phyloP scores from a whole-genome alignment of 2,329 filamentous ascomycete species.

The Sporothrix inflata region DNA sequence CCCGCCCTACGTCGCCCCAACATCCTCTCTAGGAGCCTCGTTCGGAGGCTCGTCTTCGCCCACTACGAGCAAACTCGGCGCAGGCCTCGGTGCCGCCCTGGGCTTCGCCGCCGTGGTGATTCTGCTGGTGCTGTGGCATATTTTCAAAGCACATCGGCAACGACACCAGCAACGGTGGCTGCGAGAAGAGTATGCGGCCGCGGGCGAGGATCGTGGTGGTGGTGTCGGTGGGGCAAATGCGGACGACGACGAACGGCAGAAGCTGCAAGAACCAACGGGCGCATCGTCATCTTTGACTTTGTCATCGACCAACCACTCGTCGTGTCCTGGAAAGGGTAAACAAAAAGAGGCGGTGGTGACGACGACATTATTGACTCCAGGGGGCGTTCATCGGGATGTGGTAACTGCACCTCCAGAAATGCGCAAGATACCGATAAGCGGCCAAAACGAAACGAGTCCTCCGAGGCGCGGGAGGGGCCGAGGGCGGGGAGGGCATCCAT shows the following conservation, averaged over 20 bases:
- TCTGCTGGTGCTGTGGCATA: conserved; percentile 14
- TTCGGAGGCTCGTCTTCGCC: not conserved
- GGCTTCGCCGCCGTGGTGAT: conserved; percentile 20
- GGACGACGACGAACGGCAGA: not conserved
- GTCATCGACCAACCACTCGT: not conserved
- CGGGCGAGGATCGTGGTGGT: not conserved
- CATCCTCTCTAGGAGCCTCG: not conserved
- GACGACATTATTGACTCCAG: not conserved
- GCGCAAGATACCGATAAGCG: not conserved
- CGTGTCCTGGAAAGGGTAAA: not conserved
- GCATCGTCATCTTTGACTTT: not conserved
- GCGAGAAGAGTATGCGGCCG: not conserved
- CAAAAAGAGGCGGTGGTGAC: not conserved
- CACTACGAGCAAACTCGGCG: not conserved
- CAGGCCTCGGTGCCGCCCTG: conserved; percentile 3
- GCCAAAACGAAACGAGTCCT: not conserved
- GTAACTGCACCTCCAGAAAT: no score
- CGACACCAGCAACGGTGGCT: not conserved
- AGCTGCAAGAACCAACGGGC: not conserved
- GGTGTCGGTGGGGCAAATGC: not conserved
- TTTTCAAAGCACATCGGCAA: not conserved
- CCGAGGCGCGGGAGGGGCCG: not conserved
- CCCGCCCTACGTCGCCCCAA: not conserved
- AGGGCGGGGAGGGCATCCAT: not conserved
- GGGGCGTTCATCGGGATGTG: not conserved